Evolutionary conservation across 2,329 filamentous ascomycete species (phyloP), one percentile per base, ranked within the genome.

Genomic region (Ophiocordyceps camponoti-saundersi): DNA sequence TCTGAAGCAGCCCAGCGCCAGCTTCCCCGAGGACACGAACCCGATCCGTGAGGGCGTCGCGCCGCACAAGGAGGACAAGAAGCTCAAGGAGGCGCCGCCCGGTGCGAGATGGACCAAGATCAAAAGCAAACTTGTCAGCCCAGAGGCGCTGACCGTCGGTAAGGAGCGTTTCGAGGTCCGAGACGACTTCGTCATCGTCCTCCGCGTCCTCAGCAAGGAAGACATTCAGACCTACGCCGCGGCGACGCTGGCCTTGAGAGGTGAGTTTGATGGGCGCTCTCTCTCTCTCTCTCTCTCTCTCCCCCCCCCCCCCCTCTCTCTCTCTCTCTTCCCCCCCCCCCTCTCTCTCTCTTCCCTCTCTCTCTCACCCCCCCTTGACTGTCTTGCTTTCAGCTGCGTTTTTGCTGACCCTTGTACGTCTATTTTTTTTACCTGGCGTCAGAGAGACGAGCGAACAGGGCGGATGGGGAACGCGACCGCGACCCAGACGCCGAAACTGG

Each of bases 31-130:
- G 57, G 83, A 95, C 51, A 77, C 79, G 1, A 82, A 88, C 53
- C 82, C 86, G 0, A 73, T 93, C 34, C 77, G 89, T 20, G 90
- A 95, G 61, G 90, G 89, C 16, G 90, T 95, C 7, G 88, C 89
- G 2, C 89, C 89, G n/a, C 77, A 94, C 58, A 95, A 94, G 65
- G 87, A 94, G 59, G 80, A 85, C 44, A 80, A 82, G 61, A 80
- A 79, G 59, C 48, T 71, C 43, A 78, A 75, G 56, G 82, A 85
- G 39, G 85, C 87, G 30, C 84, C 84, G 0, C 65, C 80, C 0
- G 85, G 83, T 48, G 89, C 89, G 32, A 77, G 87, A 47, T 95
- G 89, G 89, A 95, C 89, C 44, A 94, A 92, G 67, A 89, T 96
- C 58, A 85, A 83, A 59, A 79, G 89, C 48, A 80, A 82, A 53